Evolutionary conservation across 139 green algal genomes (phyloP), one percentile per base, ranked within the genome.

Genomic region (Chlorella ohadii): DNA sequence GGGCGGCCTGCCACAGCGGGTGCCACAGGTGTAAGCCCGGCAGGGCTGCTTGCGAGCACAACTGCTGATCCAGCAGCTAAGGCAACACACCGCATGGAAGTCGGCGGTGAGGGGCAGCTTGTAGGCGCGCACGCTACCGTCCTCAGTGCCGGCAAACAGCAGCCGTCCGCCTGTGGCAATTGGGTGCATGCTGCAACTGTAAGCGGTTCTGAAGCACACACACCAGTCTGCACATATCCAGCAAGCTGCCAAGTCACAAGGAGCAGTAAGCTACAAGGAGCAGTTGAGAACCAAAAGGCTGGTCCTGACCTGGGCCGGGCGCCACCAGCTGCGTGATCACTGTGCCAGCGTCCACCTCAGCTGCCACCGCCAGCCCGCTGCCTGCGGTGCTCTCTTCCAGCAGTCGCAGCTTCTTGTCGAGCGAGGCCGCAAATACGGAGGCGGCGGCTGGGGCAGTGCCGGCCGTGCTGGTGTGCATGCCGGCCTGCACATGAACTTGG

Each of bases 351-450:
- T 96, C 91, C 28, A 97, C 78, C 84, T 98, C 94, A 79, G 93
- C 91, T 31, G 73, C 91, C 66, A 97, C 89, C 85, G 94, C 90
- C 17, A 89, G 94, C 64, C 92, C 93, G 17, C 88, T 76, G 31
- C 89, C 87, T 27, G 65, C 56, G 55, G 51, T 59, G 11, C 67
- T 78, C 65, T 96, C 95, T 79, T 98, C 95, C 79, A 98, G 86
- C 87, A 97, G 88, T 56, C 96, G 96, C 78, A 98, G 93, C 88
- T 93, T 96, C 77, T 78, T 88, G 85, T 98, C 95, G 16, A 84
- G 91, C 19, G 93, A 78, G 57, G 87, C 82, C 59, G 86, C 91
- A 55, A 94, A 95, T 47, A 98, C 78, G 9, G 86, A 88, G 88
- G 56, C 44, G 17, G 33, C 39, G 41, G 78, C 77, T 33, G 38